Evolutionary conservation across 2,329 filamentous ascomycete genomes (phyloP), one percentile per base, ranked within the genome.

Genomic region (Dactylonectria estremocensis): DNA sequence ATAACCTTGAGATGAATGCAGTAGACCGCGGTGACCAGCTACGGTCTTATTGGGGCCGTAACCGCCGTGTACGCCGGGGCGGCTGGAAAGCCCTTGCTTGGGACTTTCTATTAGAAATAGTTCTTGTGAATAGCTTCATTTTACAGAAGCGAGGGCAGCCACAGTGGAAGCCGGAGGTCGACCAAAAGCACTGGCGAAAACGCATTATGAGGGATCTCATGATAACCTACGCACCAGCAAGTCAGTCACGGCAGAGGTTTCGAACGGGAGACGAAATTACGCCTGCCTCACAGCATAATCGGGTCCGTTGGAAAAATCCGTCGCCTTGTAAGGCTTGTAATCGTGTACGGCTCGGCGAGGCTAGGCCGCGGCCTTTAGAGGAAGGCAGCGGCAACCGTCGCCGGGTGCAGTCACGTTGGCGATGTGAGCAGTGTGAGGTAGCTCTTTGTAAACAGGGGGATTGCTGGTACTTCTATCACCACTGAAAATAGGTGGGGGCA

Each of bases 251-350:
- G 14, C n/a, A 54, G 50, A n/a, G 50, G 16, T 54, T 54, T 54
- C 50, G 50, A 18, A 18, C 50, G 13, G 11, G 28, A 54, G 28
- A 54, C 28, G 28, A 54, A 54, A n/a, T 54, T 54, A 54, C 50
- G 28, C 50, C 50, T 16, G 40, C n/a, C 40, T 16, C 16, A 43
- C 16, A 43, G 40, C 40, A 43, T 14, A 43, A 43, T 43, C n/a
- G 14, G 40, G 40, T 43, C 40, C 40, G 14, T 7, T 11, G 16
- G 9, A 37, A 37, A 14, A 37, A 37, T 37, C 35, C 35, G 9
- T 37, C 35, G 35, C 9, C 35, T 11, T 37, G 31, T 35, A 5
- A 35, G 11, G 35, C 35, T 37, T 37, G 35, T 37, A 37, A 37
- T 3, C 9, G 35, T 11, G 13, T 37, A 37, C 35, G 35, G 35